These are phyloP conservation scores for Leucosporidium yakuticum DNA, from an alignment of 768 basidiomycete genomes.

Conservation along the genomic window DNA sequence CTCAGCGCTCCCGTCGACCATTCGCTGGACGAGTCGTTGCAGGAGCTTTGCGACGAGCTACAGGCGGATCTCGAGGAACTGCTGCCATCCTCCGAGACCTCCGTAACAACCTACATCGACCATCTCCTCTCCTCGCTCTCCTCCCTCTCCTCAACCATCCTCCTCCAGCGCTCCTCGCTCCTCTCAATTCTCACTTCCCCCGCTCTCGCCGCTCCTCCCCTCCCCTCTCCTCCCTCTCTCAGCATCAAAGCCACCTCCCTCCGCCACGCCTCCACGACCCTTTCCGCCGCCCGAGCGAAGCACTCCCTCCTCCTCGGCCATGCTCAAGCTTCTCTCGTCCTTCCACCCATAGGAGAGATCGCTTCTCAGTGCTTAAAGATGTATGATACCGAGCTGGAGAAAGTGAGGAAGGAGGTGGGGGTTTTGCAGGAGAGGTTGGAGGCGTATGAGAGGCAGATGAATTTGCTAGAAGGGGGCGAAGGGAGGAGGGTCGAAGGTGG, in stretches of 20 bases:
- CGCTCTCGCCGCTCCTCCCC: constrained; percentile 9
- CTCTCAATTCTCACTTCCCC: constrained; percentile 10
- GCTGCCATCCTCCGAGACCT: too few relatives aligned
- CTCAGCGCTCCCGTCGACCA: too few relatives aligned
- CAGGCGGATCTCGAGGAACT: not conserved
- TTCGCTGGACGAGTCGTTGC: too few relatives aligned
- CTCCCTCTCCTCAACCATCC: not conserved
- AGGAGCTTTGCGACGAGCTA: not conserved
- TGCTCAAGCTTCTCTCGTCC: not conserved
- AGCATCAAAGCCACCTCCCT: not conserved
- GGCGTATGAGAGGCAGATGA: not conserved
- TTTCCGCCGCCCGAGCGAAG: not conserved
- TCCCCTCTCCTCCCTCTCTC: not conserved
- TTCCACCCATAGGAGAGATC: not conserved
- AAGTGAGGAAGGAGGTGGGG: not conserved
- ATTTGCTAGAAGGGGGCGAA: not conserved
- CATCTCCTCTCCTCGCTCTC: not conserved
- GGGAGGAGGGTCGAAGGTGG: not conserved
- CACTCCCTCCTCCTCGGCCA: constrained; percentile 1
- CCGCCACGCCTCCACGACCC: not conserved
- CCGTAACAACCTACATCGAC: too few relatives aligned
- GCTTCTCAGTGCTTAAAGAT: not conserved
- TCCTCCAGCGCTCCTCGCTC: constrained; percentile 6
- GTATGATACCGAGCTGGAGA: not conserved
- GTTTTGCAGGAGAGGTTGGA: not conserved